phyloP scores from a whole-genome alignment of 2,329 filamentous ascomycete genomes.

The Chaetothyriales sp. region DNA sequence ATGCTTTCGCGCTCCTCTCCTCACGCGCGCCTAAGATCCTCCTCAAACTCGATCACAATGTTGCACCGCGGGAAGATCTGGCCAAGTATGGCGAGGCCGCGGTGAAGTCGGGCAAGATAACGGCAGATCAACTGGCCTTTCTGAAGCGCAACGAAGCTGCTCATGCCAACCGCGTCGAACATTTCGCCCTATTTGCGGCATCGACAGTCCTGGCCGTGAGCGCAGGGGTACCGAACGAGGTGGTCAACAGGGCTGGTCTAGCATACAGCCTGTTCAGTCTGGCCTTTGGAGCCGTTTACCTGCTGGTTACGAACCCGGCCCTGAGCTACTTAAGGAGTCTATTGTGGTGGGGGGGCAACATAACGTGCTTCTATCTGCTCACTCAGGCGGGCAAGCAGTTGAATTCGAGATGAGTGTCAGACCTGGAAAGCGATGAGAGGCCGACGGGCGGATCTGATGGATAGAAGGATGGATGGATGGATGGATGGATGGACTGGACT shows the following conservation, averaged over 20 bases:
- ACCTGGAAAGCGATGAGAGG: too few species aligned
- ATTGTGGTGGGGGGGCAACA: constrained; percentile 27
- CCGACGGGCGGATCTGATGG: too few species aligned
- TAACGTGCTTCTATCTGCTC: constrained; percentile 25
- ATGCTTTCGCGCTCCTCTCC: constrained; percentile 25
- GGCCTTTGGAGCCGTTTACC: constrained; percentile 23
- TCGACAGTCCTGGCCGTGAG: constrained; percentile 22
- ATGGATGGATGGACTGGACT: too few species aligned
- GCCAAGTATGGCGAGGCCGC: constrained; percentile 31
- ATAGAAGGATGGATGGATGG: too few species aligned
- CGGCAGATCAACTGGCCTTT: constrained; percentile 26
- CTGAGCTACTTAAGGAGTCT: constrained; percentile 24
- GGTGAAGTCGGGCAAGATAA: constrained; percentile 31
- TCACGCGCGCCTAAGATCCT: constrained; percentile 22
- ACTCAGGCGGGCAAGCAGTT: constrained; percentile 22
- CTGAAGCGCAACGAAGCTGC: constrained; percentile 32
- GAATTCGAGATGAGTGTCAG: neutral
- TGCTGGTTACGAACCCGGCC: constrained; percentile 19
- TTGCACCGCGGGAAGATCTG: constrained; percentile 32
- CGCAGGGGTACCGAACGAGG: constrained; percentile 22
- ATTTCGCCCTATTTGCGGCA: constrained; percentile 21
- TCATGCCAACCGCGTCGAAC: constrained; percentile 32
- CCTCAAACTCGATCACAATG: constrained; percentile 32
- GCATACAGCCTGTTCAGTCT: constrained; percentile 25
- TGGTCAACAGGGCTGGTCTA: constrained; percentile 24